Base-by-base conservation (phyloP, 2,329 filamentous ascomycete species). In the Aspergillus sp. region DNA sequence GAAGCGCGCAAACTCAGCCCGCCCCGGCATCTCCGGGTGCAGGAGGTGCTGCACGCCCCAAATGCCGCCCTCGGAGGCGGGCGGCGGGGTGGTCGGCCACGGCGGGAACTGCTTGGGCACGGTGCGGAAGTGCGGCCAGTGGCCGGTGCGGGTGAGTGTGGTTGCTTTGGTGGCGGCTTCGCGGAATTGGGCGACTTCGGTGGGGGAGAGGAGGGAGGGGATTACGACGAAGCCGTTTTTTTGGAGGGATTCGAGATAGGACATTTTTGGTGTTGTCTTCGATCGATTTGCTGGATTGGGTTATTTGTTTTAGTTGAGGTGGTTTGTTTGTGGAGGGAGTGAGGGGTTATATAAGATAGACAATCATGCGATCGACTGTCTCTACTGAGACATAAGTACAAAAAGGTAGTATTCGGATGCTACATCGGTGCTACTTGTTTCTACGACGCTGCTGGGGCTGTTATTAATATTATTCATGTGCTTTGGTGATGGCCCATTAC, bases 81-180 rank as follows among this genome's bases (percentile, higher is more conserved):
- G 72, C 0, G 77, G 75, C 1, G 79, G 74, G 46, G 78, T 76
- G n/a, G 77, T 77, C 4, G 81, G 76, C 90, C 90, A 95, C 0
- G 91, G 91, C 0, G 90, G 91, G 74, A 95, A 96, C 72, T 95
- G 90, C 72, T 95, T 95, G 49, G 89, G 89, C 2, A 94, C 82
- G 0, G 89, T 93, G 58, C 90, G 87, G 64, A 95, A 85, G 72
- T 88, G 81, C 3, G 89, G 89, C 90, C 90, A 96, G 56, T 79
- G 65, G 35, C 90, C 90, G n/a, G 76, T 61, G 57, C 88, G 84
- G 40, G 88, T 87, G 40, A 83, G 74, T 2, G 73, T 66, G 17
- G 84, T 83, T n/a, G 82, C 80, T 52, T 79, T 70, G 32, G 74
- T 66, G 47, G 84, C 82, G 40, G 85, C 85, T 49, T 68, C 65